Base-by-base conservation (phyloP, 805 yeast species). In the Candida krabiensis region DNA sequence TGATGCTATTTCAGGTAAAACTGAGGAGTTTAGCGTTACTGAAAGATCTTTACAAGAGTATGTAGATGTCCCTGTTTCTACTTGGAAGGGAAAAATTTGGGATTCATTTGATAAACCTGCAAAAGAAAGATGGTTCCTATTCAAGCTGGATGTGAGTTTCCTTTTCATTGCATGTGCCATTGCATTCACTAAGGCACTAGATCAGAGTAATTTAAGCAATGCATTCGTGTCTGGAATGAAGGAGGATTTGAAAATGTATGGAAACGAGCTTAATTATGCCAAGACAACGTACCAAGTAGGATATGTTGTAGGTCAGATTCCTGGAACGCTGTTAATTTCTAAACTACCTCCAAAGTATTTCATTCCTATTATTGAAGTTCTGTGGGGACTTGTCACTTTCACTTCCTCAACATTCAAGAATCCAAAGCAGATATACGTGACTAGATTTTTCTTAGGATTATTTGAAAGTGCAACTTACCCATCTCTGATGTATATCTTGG, bases 371-470 rank as follows among this genome's bases (percentile, higher is more conserved):
- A 69, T 77, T 61, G 90, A 83, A 53, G 47, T 81, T 30, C 62
- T 74, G 30, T 83, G 86, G 87, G 75, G 84, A 2, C 60, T 82
- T 41, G 68, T 80, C 40, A 80, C 87, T 2, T 66, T 80, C 33
- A 68, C 72, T 13, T 64, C 75, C 32, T 79, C 69, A 50, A 67
- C 67, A 43, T 77, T 75, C 9, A 61, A 71, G 16, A 66, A 66
- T 9, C 71, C 73, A 8, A 63, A 64, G 4, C 77, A 76, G 28
- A 61, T 83, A 26, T 73, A 76, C 56, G 86, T 72, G 1, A 61
- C 78, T 32, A 63, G 90, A 38, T 81, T 82, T 50, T 67, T 82
- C 21, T 65, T 81, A 43, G 88, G 83, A 28, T 73, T 75, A 1
- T 79, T 79, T 52, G 90, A 85, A 55, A 74, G 84, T 5, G 78